Evolutionary conservation across 352 stramenopile species (phyloP).

Genomic region (Aphanomyces astaci): DNA sequence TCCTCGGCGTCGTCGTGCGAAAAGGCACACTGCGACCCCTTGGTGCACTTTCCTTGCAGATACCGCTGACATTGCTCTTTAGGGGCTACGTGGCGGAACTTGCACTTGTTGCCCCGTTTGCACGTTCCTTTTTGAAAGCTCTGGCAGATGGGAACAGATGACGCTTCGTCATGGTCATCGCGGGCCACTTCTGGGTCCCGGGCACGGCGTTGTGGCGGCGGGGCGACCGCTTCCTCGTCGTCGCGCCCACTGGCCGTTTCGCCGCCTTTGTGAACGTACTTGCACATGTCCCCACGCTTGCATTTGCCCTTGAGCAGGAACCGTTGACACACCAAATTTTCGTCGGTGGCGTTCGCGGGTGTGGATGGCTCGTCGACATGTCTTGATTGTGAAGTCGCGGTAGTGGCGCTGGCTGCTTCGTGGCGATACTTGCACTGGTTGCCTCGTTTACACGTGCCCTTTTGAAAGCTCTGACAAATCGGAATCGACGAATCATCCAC

Average conservation of each 20-base stretch:
- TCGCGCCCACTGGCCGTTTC: neutral
- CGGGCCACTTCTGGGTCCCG: too few species aligned
- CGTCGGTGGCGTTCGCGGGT: neutral
- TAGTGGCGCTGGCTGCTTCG: neutral
- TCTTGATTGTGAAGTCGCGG: too few species aligned
- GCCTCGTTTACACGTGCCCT: constrained; percentile 36
- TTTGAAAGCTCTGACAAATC: constrained; percentile 34
- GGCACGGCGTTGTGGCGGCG: neutral
- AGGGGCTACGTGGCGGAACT: constrained; percentile 34
- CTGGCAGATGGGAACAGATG: neutral
- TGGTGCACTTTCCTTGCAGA: constrained; percentile 41
- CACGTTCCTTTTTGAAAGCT: constrained; percentile 45
- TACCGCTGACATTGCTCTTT: constrained; percentile 33
- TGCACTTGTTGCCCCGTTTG: constrained; percentile 30
- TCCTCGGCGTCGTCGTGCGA: constrained; percentile 26
- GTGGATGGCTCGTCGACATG: too few species aligned
- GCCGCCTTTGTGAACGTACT: constrained; percentile 42
- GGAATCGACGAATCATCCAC: neutral
- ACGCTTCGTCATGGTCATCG: too few species aligned
- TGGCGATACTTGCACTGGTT: constrained; percentile 51
- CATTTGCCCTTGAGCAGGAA: constrained; percentile 42
- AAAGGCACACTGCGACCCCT: constrained; percentile 47
- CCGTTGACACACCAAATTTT: constrained; percentile 9
- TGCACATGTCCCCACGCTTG: constrained; percentile 51
- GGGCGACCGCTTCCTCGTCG: too few species aligned